These are phyloP conservation scores for Nigrospora osmanthi DNA, from an alignment of 2,329 filamentous ascomycete genomes.

Conservation along the genomic window DNA sequence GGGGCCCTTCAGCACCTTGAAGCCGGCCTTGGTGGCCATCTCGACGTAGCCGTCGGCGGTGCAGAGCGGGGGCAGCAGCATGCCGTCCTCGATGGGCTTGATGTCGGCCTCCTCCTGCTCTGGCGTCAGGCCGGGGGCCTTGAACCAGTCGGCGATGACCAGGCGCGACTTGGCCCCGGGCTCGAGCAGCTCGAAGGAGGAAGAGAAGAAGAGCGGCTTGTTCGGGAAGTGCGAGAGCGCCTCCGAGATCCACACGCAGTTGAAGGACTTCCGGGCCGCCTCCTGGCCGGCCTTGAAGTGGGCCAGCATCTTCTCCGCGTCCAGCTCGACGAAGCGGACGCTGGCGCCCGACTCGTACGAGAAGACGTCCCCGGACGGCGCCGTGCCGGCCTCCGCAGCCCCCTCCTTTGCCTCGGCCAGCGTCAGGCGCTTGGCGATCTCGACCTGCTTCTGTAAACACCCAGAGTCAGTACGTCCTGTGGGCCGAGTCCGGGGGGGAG, in stretches of 20 bases:
- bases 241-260: conserved; percentile 55
- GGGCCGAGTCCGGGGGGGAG: too few species aligned
- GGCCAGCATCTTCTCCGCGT: conserved; percentile 52
- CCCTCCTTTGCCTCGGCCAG: conserved; percentile 15
- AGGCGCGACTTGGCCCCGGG: conserved; percentile 37
- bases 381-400: background rate
- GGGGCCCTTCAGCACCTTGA: conserved; percentile 35
- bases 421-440: conserved; percentile 46
- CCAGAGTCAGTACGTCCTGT: too few species aligned
- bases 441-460: conserved; percentile 38
- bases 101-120: conserved; percentile 41
- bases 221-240: conserved; percentile 53
- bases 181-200: conserved; percentile 39
- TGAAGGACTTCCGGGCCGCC: conserved; percentile 27
- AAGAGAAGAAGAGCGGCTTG: conserved; percentile 50
- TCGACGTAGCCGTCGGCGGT: conserved; percentile 44
- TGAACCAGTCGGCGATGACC: conserved; percentile 56
- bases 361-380: conserved; percentile 1
- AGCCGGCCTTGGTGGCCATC: conserved; percentile 38
- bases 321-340: conserved; percentile 49
- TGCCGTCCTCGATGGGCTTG: conserved; percentile 53
- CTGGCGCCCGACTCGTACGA: conserved; percentile 13
- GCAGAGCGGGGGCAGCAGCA: conserved; percentile 51
- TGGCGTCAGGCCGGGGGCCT: conserved; percentile 34
- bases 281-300: conserved; percentile 27